Evolutionary conservation across 768 basidiomycete genomes (phyloP).

Genomic region (Boletus vermiculosoides): DNA sequence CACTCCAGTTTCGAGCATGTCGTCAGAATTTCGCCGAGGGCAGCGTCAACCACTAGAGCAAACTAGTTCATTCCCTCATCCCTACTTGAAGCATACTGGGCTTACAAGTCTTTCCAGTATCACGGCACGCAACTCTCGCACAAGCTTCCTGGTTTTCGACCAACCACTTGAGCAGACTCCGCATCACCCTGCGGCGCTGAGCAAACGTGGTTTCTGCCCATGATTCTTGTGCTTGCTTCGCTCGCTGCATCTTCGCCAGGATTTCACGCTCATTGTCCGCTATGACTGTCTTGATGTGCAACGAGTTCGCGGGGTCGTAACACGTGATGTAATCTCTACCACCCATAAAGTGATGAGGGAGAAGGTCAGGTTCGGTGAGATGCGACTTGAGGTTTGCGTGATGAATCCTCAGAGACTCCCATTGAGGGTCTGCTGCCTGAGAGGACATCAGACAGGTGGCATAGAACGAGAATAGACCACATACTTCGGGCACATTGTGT

Average conservation of each 20-base stretch:
- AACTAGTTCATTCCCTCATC: conserved; percentile 1
- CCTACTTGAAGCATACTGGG: conserved; percentile 11
- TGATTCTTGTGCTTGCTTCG: conserved; percentile 61
- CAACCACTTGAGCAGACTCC: conserved; percentile 89
- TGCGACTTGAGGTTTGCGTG: conserved; percentile 69
- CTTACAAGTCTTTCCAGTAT: conserved; percentile 93
- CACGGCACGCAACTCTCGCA: conserved; percentile 84
- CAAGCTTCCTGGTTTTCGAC: conserved; percentile 87
- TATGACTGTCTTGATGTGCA: conserved; percentile 74
- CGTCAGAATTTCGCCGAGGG: conserved; percentile 92
- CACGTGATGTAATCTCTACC: conserved; percentile 78
- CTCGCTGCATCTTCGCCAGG: conserved; percentile 61
- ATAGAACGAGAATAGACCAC: conserved; percentile 17
- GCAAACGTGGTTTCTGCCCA: conserved; percentile 79
- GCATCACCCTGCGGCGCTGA: conserved; percentile 77
- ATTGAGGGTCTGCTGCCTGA: conserved; percentile 59
- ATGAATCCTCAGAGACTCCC: conserved; percentile 51
- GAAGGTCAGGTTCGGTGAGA: conserved; percentile 49
- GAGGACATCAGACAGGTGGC: conserved; percentile 16
- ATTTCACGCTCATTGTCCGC: conserved; percentile 78
- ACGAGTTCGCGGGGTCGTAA: conserved; percentile 87
- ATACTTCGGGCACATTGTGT: conserved; percentile 56
- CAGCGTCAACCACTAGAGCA: conserved; percentile 81
- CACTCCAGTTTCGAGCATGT: conserved; percentile 94
- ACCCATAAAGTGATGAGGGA: conserved; percentile 45